Evolutionary conservation across 306 rosid genomes (phyloP).

Genomic region (Dicorynia guianensis): DNA sequence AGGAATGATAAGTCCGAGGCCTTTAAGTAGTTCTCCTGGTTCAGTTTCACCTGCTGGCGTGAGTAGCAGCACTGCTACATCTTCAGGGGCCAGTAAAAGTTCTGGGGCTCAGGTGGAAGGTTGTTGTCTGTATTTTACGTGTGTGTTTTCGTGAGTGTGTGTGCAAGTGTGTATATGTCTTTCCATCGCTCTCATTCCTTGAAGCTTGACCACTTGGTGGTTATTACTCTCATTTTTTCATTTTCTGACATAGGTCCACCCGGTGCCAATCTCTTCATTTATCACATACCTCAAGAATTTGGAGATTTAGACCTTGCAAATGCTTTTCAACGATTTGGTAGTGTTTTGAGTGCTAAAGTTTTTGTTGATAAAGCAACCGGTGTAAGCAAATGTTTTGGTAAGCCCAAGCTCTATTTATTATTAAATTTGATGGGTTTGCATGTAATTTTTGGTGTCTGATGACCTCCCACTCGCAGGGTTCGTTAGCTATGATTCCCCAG

Average conservation of each 20-base stretch:
- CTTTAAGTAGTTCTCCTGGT: constrained; percentile 71
- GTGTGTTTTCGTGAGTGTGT: neutral
- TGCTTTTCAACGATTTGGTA: constrained; percentile 91
- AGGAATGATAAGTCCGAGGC: constrained; percentile 83
- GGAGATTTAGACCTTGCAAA: constrained; percentile 89
- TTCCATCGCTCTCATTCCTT: constrained; percentile 14
- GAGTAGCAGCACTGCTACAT: constrained; percentile 58
- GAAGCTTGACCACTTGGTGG: constrained; percentile 18
- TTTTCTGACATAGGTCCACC: constrained; percentile 81
- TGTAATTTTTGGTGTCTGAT: constrained; percentile 43
- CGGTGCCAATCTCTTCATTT: constrained; percentile 97
- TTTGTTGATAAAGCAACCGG: constrained; percentile 98
- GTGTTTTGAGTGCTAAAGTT: constrained; percentile 96
- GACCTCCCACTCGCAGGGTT: constrained; percentile 71
- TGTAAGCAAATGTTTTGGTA: constrained; percentile 98
- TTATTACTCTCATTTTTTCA: constrained; percentile 43
- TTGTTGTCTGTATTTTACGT: constrained; percentile 45
- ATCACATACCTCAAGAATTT: constrained; percentile 98
- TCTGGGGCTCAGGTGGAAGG: constrained; percentile 92
- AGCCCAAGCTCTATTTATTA: constrained; percentile 41
- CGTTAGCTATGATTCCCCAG: constrained; percentile 93
- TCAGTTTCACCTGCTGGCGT: constrained; percentile 70
- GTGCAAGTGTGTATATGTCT: neutral
- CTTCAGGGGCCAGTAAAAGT: constrained; percentile 70
- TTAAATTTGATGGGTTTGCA: constrained; percentile 36